Evolutionary conservation across 169 alveolate genomes (phyloP).

Genomic region (Eimeria falciformis): DNA sequence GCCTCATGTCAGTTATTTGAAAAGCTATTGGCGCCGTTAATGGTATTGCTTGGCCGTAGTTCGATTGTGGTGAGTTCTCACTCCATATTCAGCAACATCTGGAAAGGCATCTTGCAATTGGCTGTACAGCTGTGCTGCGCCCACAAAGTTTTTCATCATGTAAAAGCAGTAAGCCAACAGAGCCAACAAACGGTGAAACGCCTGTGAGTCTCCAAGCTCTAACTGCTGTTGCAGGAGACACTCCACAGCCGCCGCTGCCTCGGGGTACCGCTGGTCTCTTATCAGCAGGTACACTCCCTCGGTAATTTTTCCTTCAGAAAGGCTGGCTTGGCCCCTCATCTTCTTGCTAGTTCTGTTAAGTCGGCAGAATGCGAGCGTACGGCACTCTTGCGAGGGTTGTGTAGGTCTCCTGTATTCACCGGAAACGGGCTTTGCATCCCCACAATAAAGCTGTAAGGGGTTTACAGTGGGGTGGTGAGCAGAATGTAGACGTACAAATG

Average conservation of each 20-base stretch:
- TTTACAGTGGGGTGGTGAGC: too few species aligned
- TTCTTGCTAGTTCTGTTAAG: neutral
- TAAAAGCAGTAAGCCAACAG: slow-evolving; percentile 66
- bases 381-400: too few species aligned
- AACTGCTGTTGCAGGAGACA: slow-evolving; percentile 3
- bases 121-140: slow-evolving; percentile 54
- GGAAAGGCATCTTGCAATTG: slow-evolving; percentile 34
- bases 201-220: neutral
- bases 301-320: slow-evolving; percentile 47
- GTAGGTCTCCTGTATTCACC: too few species aligned
- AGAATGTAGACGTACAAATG: too few species aligned
- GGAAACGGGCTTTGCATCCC: too few species aligned
- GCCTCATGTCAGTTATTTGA: neutral
- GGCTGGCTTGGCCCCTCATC: neutral
- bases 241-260: neutral
- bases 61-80: neutral
- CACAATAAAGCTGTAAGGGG: too few species aligned
- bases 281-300: slow-evolving; percentile 33
- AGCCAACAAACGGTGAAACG: neutral
- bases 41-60: neutral
- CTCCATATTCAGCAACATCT: slow-evolving; percentile 43
- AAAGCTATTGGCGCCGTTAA: neutral
- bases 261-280: neutral
- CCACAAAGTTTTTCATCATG: slow-evolving; percentile 34
- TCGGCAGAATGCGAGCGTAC: neutral